These are phyloP conservation scores for Cucurbitaria berberidis DNA, from an alignment of 2,329 filamentous ascomycete species.

Conservation along the genomic window DNA sequence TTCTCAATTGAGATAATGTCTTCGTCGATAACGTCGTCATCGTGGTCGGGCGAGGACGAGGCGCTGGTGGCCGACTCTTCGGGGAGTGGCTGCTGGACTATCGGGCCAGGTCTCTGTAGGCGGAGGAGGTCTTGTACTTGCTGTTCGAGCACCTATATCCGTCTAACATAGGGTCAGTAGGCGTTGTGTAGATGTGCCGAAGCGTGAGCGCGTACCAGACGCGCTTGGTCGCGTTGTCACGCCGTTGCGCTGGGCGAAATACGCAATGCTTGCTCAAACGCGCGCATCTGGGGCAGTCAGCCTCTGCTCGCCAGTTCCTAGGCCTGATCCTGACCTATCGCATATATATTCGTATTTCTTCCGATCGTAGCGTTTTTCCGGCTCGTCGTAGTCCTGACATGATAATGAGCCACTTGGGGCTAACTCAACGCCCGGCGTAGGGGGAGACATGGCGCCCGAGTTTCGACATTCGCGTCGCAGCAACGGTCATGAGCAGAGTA, in stretches of 20 bases:
- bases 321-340: conserved; percentile 26
- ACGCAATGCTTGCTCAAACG: conserved; percentile 47
- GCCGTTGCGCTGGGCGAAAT: conserved; percentile 45
- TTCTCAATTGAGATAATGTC: conserved; percentile 35
- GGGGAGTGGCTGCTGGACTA: conserved; percentile 30
- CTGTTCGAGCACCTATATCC: conserved; percentile 48
- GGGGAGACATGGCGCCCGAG: conserved; percentile 16
- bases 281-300: conserved; percentile 35
- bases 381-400: conserved; percentile 42
- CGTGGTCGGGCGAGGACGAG: conserved; percentile 13
- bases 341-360: conserved; percentile 35
- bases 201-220: conserved; percentile 35
- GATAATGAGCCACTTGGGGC: conserved; percentile 17
- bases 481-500: not conserved
- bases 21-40: conserved; percentile 38
- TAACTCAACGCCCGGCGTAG: conserved; percentile 14
- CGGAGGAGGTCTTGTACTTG: conserved; percentile 39
- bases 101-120: conserved; percentile 21
- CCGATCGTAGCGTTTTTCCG: conserved; percentile 42
- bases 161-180: conserved; percentile 23
- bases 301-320: not conserved
- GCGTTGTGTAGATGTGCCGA: not conserved
- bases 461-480: not conserved
- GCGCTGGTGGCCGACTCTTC: conserved; percentile 11
- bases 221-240: conserved; percentile 46